These are phyloP conservation scores for Geotrichum candidum DNA, from an alignment of 1,139 yeast species.

Conservation along the genomic window DNA sequence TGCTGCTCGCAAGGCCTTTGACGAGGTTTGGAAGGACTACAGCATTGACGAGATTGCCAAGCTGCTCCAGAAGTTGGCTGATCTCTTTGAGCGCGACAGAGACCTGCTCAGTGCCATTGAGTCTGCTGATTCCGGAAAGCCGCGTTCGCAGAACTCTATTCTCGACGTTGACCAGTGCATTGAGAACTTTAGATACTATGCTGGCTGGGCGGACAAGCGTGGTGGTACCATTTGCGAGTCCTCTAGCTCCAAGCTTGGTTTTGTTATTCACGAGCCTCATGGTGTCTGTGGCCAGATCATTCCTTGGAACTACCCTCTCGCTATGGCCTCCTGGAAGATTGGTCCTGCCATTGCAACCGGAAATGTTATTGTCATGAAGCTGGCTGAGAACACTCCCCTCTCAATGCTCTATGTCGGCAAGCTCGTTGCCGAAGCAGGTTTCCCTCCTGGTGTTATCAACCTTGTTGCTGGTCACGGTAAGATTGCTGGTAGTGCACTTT, in stretches of 20 bases:
- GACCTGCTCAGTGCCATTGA: constrained; percentile 54
- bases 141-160: constrained; percentile 35
- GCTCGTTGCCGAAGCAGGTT: constrained; percentile 60
- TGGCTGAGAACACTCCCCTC: constrained; percentile 78
- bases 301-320: constrained; percentile 83
- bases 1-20: constrained; percentile 67
- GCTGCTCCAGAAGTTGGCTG: constrained; percentile 47
- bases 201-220: constrained; percentile 85
- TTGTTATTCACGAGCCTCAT: constrained; percentile 74
- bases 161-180: constrained; percentile 51
- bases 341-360: constrained; percentile 82
- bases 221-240: constrained; percentile 69
- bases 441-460: constrained; percentile 77
- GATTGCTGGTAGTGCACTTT: constrained; percentile 67
- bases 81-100: constrained; percentile 45
- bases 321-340: constrained; percentile 79
- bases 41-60: constrained; percentile 46
- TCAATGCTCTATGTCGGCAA: constrained; percentile 62
- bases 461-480: constrained; percentile 69
- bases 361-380: constrained; percentile 69
- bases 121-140: constrained; percentile 62
- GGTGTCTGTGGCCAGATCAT: constrained; percentile 79
- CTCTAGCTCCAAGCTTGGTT: constrained; percentile 56
- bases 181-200: constrained; percentile 57
- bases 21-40: constrained; percentile 38